Evolutionary conservation across 2,329 filamentous ascomycete genomes (phyloP).

Genomic region (Neofusicoccum umdonicola): DNA sequence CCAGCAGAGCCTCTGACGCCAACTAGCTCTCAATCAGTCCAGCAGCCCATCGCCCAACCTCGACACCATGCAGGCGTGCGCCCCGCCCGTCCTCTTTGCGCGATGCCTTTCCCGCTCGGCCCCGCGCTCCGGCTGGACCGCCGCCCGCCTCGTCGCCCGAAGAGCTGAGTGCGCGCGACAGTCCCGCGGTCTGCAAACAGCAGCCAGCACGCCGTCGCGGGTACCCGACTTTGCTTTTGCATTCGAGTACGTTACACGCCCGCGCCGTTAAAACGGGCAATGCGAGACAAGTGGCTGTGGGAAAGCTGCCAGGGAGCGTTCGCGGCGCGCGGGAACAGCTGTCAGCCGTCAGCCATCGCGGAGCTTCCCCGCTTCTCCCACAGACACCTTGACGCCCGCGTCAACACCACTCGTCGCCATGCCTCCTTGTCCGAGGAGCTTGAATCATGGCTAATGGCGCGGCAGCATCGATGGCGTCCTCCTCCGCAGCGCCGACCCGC

Average conservation of each 20-base stretch:
- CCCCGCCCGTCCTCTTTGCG: not conserved
- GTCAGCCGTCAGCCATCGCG: constrained; percentile 25
- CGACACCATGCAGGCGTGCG: constrained; percentile 5
- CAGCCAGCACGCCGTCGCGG: not conserved
- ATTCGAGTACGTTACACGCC: constrained; percentile 49
- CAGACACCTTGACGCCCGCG: constrained; percentile 36
- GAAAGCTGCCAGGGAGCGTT: not conserved
- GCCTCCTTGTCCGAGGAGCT: not conserved
- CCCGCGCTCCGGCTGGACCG: not conserved
- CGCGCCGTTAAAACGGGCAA: not conserved
- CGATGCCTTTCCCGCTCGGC: not conserved
- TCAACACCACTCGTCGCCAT: not conserved
- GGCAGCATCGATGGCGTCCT: constrained; percentile 89
- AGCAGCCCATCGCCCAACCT: not conserved
- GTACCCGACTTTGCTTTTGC: constrained; percentile 54
- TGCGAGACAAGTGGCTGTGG: not conserved
- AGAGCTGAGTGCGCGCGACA: not conserved
- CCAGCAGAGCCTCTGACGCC: not conserved
- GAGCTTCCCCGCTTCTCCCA: not conserved
- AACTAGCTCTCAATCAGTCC: not conserved
- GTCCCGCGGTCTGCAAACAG: not conserved
- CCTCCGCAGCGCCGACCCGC: constrained; percentile 73
- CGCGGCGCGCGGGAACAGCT: not conserved
- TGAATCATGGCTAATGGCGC: constrained; percentile 26
- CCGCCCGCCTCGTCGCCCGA: not conserved